Conservation (phyloP, 306 rosid species). For the Cicer judaicum region DNA sequence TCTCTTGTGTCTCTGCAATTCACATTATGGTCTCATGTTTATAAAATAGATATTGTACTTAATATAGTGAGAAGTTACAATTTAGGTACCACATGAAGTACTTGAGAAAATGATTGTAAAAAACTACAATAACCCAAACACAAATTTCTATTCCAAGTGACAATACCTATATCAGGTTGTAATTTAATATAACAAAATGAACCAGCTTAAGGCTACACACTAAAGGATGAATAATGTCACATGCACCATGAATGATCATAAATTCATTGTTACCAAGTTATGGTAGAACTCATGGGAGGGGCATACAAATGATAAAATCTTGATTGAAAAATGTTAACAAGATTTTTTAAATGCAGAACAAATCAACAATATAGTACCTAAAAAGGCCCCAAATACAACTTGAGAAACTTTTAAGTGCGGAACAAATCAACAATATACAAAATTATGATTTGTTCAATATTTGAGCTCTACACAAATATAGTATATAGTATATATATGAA, state of each 20-base stretch:
- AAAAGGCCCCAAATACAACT: not conserved
- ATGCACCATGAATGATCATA: conserved; percentile 29
- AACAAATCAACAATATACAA: conserved; percentile 8
- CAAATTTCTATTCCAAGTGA: conserved; percentile 9
- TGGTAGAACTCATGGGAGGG: conserved; percentile 1
- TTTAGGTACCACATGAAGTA: conserved; percentile 25
- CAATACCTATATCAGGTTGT: conserved; percentile 1
- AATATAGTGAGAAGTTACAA: conserved; percentile 18
- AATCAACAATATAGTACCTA: not conserved
- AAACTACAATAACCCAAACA: conserved; percentile 19
- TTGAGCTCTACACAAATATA: conserved; percentile 26
- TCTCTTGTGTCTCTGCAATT: conserved; percentile 88
- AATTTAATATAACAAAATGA: conserved; percentile 7
- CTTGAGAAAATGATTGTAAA: not conserved
- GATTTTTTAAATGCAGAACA: conserved; percentile 22
- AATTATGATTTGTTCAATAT: conserved; percentile 30
- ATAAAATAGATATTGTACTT: conserved; percentile 7
- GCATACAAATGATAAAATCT: conserved; percentile 12
- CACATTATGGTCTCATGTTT: conserved; percentile 36
- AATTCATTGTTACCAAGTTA: conserved; percentile 8
- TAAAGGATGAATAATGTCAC: conserved; percentile 16
- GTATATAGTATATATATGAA: not conserved
- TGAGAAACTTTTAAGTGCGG: conserved; percentile 37
- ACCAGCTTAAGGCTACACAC: conserved; percentile 2
- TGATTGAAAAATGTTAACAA: not conserved